A percentile compares a stretch with the other conserved stretches of the same genome.
phyloP scores from a whole-genome alignment of 2,329 filamentous ascomycete species.

The Chaetoscypha palmicola region DNA sequence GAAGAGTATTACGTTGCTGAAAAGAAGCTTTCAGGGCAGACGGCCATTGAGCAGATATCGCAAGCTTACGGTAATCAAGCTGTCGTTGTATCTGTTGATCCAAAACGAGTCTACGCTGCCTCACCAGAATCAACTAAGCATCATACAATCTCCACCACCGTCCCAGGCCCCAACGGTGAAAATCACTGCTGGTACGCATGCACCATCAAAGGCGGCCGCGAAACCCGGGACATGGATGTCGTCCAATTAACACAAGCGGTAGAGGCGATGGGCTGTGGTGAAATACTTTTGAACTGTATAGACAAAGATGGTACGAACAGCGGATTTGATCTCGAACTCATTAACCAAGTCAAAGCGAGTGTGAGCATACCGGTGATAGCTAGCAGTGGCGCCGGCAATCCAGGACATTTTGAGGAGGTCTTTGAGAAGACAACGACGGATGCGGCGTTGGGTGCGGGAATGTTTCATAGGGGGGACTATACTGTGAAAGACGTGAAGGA shows the following conservation, averaged over 20 bases:
- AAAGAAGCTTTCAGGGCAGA: slow-evolving; percentile 65
- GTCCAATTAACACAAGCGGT: slow-evolving; percentile 81
- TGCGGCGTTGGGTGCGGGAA: slow-evolving; percentile 89
- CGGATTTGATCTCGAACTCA: slow-evolving; percentile 90
- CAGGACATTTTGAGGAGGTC: slow-evolving; percentile 83
- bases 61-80: slow-evolving; percentile 92
- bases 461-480: slow-evolving; percentile 96
- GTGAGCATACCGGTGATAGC: slow-evolving; percentile 92
- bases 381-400: slow-evolving; percentile 83
- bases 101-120: slow-evolving; percentile 78
- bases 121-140: slow-evolving; percentile 64
- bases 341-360: slow-evolving; percentile 78
- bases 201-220: slow-evolving; percentile 90
- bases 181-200: slow-evolving; percentile 93
- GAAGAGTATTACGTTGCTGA: slow-evolving; percentile 78
- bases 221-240: slow-evolving; percentile 90
- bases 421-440: slow-evolving; percentile 82
- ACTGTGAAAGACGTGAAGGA: slow-evolving; percentile 93
- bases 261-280: slow-evolving; percentile 90
- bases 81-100: slow-evolving; percentile 92
- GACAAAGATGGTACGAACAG: slow-evolving; percentile 93
- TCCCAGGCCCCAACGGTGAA: slow-evolving; percentile 69
- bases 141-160: slow-evolving; percentile 61
- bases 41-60: slow-evolving; percentile 93
- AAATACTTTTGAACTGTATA: slow-evolving; percentile 95